These are phyloP conservation scores for Saprolegnia parasitica DNA, from an alignment of 352 stramenopile species.

Conservation along the genomic window DNA sequence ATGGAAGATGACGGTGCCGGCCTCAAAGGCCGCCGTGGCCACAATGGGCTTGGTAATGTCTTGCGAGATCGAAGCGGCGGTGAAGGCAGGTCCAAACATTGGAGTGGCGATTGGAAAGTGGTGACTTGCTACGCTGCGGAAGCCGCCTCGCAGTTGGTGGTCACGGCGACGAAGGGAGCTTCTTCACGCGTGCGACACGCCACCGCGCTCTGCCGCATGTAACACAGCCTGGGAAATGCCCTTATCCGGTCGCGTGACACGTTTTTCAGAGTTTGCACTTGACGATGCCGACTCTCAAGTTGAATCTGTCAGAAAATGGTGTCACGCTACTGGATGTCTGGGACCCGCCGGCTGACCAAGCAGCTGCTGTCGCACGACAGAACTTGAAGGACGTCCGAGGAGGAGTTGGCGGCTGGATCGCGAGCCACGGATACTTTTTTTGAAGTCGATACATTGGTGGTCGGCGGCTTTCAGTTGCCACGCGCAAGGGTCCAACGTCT, in stretches of 20 bases:
- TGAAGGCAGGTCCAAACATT: slow-evolving; percentile 2
- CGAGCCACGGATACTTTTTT: too few species aligned
- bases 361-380: too few species aligned
- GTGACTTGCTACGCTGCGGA: not conserved
- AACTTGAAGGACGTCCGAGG: too few species aligned
- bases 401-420: too few species aligned
- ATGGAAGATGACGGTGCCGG: slow-evolving; percentile 68
- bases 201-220: not conserved
- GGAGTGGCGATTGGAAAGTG: not conserved
- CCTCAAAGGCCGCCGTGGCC: slow-evolving; percentile 36
- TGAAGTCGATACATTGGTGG: too few species aligned
- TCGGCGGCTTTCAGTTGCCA: too few species aligned
- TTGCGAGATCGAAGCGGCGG: slow-evolving; percentile 8
- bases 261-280: not conserved
- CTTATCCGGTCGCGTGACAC: not conserved
- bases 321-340: too few species aligned
- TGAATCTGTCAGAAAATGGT: too few species aligned
- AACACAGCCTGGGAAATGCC: not conserved
- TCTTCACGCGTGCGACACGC: not conserved
- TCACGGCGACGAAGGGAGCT: not conserved
- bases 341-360: too few species aligned
- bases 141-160: not conserved
- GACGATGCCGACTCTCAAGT: too few species aligned
- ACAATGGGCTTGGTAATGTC: slow-evolving; percentile 23
- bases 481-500: too few species aligned